Evolutionary conservation across 164 flowering plant genomes (phyloP).

Genomic region (Dillenia suffruticosa): DNA sequence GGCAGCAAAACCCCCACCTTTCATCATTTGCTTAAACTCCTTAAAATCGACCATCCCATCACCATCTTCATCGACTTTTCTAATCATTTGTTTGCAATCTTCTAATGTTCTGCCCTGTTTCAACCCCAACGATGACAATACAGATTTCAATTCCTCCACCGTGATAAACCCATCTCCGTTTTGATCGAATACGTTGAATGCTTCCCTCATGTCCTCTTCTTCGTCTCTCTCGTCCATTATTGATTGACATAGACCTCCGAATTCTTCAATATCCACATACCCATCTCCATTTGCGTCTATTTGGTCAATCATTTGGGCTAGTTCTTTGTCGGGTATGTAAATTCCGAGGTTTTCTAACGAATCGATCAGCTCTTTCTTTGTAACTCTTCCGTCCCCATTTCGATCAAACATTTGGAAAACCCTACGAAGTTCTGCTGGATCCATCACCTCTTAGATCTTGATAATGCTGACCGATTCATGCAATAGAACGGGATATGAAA

Average conservation of each 20-base stretch:
- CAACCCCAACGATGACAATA: conserved; percentile 20
- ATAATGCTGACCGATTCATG: no score
- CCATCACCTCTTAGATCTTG: conserved; percentile 7
- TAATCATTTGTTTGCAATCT: conserved; percentile 26
- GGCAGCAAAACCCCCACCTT: conserved; percentile 29
- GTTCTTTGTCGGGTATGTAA: conserved; percentile 21
- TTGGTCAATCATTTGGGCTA: conserved; percentile 22
- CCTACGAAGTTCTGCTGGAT: conserved; percentile 18
- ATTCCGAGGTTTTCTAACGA: conserved; percentile 24
- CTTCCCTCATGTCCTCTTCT: conserved; percentile 31
- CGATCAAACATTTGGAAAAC: conserved; percentile 27
- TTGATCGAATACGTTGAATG: conserved; percentile 33
- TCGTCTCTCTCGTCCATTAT: conserved; percentile 26
- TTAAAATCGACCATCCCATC: conserved; percentile 25
- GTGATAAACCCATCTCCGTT: conserved; percentile 32
- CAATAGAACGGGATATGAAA: background rate
- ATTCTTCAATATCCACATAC: conserved; percentile 23
- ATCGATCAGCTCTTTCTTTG: conserved; percentile 20
- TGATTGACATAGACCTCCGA: conserved; percentile 20
- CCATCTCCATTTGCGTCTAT: conserved; percentile 27
- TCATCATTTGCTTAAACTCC: conserved; percentile 31
- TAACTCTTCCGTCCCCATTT: conserved; percentile 23
- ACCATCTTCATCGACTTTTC: conserved; percentile 25
- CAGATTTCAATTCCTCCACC: conserved; percentile 26
- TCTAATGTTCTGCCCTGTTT: conserved; percentile 25